Percentiles rank a stretch among this genome's conserved stretches.
Evolutionary conservation across 169 alveolate species (phyloP).

Genomic region (Plasmodium fragile): DNA sequence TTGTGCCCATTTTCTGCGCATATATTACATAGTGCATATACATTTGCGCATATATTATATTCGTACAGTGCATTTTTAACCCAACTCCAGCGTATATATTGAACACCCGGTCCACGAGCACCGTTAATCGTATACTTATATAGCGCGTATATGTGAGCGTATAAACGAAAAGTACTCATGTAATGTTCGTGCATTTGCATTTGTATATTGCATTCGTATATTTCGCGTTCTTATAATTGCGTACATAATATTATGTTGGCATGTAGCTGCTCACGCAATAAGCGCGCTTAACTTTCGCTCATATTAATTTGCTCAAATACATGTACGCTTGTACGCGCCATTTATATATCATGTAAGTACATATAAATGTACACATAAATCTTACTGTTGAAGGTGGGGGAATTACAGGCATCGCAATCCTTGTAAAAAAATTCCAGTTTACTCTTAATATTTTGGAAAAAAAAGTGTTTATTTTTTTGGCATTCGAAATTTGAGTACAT

Average conservation of each 20-base stretch:
- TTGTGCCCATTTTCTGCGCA: background rate
- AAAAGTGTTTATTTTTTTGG: constrained; percentile 35
- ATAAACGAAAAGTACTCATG: background rate
- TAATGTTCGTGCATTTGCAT: background rate
- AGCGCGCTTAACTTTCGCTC: background rate
- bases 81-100: background rate
- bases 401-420: constrained; percentile 61
- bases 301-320: background rate
- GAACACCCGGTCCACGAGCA: background rate
- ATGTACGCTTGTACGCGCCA: background rate
- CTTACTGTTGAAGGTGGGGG: constrained; percentile 64
- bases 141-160: background rate
- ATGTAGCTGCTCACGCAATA: background rate
- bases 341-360: background rate
- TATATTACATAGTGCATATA: background rate
- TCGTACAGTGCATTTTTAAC: background rate
- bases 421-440: constrained; percentile 50
- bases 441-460: constrained; percentile 41
- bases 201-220: background rate
- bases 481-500: constrained; percentile 34
- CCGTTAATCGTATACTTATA: background rate
- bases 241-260: background rate
- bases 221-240: no score
- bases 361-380: background rate
- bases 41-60: background rate